phyloP scores from a whole-genome alignment of 768 basidiomycete genomes.

The Rhizopogon vesiculosus region DNA sequence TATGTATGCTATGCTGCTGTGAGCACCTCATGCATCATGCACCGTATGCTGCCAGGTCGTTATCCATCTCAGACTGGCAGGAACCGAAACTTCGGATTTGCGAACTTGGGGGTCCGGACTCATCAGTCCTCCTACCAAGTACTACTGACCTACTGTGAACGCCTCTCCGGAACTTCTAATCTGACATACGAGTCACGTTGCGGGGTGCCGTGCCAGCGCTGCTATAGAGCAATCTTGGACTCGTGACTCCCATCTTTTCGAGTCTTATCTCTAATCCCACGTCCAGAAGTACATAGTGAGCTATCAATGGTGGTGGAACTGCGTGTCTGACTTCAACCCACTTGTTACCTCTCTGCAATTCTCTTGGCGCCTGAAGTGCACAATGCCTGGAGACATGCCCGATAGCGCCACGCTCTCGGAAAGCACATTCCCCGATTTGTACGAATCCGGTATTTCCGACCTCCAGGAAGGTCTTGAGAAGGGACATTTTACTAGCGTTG shows the following conservation, averaged over 20 bases:
- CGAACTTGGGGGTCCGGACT: no score
- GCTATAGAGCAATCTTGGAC: background rate
- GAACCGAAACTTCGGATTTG: no score
- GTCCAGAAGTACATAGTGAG: constrained; percentile 12
- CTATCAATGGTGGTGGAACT: constrained; percentile 14
- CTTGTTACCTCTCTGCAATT: constrained; percentile 4
- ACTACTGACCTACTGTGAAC: no score
- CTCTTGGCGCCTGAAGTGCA: background rate
- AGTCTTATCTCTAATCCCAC: background rate
- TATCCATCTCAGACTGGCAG: no score
- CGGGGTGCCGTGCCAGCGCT: background rate
- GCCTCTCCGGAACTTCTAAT: no score
- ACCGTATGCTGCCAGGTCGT: no score
- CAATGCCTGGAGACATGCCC: constrained; percentile 12
- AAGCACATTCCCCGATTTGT: constrained; percentile 48
- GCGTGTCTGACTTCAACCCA: background rate
- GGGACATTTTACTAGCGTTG: constrained; percentile 53
- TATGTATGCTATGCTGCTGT: no score
- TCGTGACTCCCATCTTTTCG: background rate
- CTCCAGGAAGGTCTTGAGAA: constrained; percentile 49
- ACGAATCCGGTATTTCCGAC: constrained; percentile 55
- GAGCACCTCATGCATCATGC: no score
- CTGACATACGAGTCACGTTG: no score
- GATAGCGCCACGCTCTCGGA: background rate
- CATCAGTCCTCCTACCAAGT: no score